Evolutionary conservation across 1,284 basidiomycete genomes (phyloP).

Genomic region (Coniophora puteana): DNA sequence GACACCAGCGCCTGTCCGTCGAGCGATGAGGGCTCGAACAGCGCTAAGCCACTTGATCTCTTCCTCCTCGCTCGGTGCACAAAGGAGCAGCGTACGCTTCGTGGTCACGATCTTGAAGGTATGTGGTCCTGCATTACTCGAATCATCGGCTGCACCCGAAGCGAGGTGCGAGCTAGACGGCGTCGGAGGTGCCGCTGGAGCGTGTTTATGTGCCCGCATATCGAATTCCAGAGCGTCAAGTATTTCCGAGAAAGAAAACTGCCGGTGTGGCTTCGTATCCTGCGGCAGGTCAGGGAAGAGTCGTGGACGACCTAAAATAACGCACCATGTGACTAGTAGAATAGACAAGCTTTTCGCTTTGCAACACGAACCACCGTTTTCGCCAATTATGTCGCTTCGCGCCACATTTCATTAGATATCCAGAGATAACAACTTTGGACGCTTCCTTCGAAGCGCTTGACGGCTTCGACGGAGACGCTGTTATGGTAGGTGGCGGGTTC

Average conservation of each 20-base stretch:
- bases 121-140: constrained; percentile 36
- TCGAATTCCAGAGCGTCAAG: constrained; percentile 92
- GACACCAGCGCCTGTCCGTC: constrained; percentile 51
- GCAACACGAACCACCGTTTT: constrained; percentile 90
- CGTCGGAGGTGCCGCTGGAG: constrained; percentile 23
- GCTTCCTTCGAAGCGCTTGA: constrained; percentile 44
- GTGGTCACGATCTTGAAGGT: constrained; percentile 97
- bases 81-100: constrained; percentile 84
- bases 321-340: constrained; percentile 86
- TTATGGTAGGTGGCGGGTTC: constrained; percentile 29
- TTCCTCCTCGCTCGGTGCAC: constrained; percentile 95
- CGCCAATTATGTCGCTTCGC: constrained; percentile 92
- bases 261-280: constrained; percentile 85
- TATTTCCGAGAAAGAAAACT: constrained; percentile 82
- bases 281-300: constrained; percentile 31
- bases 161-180: constrained; percentile 34
- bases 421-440: constrained; percentile 75
- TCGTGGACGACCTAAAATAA: constrained; percentile 17
- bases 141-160: constrained; percentile 30
- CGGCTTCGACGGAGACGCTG: constrained; percentile 19
- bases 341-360: constrained; percentile 78
- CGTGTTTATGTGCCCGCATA: constrained; percentile 42
- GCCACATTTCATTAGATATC: constrained; percentile 97
- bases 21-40: constrained; percentile 83
- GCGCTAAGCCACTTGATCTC: constrained; percentile 98